Conservation (phyloP, 306 rosid genomes). For the Inga leiocalycina region DNA sequence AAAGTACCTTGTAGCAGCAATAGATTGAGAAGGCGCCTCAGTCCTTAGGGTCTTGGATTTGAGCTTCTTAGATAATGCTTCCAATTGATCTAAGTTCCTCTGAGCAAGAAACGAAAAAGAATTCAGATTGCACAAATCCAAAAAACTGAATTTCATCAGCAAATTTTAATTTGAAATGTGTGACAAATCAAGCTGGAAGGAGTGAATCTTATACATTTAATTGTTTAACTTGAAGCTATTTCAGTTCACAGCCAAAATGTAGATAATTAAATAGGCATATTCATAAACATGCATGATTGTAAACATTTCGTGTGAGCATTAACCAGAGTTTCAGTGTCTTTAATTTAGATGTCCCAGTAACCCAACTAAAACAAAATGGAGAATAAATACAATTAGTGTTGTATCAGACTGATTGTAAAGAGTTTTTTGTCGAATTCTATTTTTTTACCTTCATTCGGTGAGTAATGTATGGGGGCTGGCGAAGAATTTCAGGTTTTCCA, state of each 20-base stretch:
- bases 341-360: background rate
- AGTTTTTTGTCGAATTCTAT: background rate
- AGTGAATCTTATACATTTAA: slow-evolving; percentile 21
- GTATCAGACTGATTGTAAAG: background rate
- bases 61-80: slow-evolving; percentile 92
- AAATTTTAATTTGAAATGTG: background rate
- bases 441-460: background rate
- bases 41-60: slow-evolving; percentile 87
- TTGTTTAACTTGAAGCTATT: slow-evolving; percentile 13
- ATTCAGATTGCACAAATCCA: slow-evolving; percentile 29
- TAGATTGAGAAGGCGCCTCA: slow-evolving; percentile 88
- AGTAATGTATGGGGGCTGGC: background rate
- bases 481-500: background rate
- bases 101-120: slow-evolving; percentile 38
- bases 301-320: background rate
- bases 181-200: slow-evolving; percentile 7
- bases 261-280: background rate
- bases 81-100: slow-evolving; percentile 97
- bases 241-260: slow-evolving; percentile 17
- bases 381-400: background rate
- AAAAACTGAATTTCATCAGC: slow-evolving; percentile 10
- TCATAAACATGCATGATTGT: slow-evolving; percentile 4
- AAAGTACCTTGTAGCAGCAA: slow-evolving; percentile 91
- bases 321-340: background rate
- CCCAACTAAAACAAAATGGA: background rate